These are phyloP conservation scores for Penicillium atrosanguineum DNA, from an alignment of 495 filamentous ascomycete species.

Conservation along the genomic window DNA sequence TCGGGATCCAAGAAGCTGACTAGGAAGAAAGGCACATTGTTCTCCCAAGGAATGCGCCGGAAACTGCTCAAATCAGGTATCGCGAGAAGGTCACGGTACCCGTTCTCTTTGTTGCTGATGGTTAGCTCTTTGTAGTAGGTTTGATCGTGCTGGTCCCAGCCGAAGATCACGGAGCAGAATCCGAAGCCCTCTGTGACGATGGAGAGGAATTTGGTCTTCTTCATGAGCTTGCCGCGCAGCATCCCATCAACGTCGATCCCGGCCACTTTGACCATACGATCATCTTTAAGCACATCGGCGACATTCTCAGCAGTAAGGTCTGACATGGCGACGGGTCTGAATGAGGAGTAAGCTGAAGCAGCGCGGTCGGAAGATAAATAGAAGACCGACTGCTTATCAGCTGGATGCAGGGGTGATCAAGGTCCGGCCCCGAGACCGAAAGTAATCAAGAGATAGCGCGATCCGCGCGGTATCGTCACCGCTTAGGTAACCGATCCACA, in stretches of 20 bases:
- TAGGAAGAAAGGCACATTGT: conserved; percentile 88
- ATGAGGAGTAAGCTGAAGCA: background rate
- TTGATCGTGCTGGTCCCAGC: conserved; percentile 97
- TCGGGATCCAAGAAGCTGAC: conserved; percentile 73
- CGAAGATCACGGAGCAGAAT: conserved; percentile 95
- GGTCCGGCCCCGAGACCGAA: background rate
- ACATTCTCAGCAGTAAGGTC: conserved; percentile 57
- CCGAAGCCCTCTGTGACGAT: conserved; percentile 83
- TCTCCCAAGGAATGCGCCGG: conserved; percentile 92
- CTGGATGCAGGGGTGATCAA: background rate
- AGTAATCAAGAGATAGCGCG: background rate
- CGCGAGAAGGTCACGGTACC: conserved; percentile 86
- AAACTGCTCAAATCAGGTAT: conserved; percentile 78
- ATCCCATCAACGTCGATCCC: conserved; percentile 90
- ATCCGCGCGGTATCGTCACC: conserved; percentile 4
- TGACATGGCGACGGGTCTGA: conserved; percentile 13
- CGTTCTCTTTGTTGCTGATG: conserved; percentile 90
- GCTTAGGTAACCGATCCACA: conserved; percentile 16
- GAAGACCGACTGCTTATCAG: conserved; percentile 3
- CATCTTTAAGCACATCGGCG: conserved; percentile 63
- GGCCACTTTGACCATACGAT: conserved; percentile 86
- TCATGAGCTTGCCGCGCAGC: conserved; percentile 89
- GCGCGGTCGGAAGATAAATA: background rate
- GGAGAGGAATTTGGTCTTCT: conserved; percentile 93
- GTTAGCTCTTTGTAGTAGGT: conserved; percentile 82